These are phyloP conservation scores for Penicillium hesseltinei DNA, from an alignment of 2,329 filamentous ascomycete species.

Conservation along the genomic window DNA sequence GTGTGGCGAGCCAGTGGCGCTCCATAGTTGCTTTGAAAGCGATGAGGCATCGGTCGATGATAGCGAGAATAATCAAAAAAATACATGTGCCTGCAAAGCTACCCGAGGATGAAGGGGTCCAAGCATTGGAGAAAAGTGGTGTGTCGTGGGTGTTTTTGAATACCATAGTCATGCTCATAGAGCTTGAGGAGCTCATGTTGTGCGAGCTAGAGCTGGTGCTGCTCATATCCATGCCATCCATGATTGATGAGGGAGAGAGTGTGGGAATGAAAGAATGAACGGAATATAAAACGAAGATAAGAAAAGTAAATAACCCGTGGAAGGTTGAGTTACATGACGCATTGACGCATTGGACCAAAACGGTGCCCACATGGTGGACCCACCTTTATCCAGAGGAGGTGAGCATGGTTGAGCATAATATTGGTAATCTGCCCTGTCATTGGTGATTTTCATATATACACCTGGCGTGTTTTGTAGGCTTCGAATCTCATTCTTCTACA, in stretches of 20 bases:
- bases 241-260: neutral
- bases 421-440: slow-evolving; percentile 4
- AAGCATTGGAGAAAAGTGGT: slow-evolving; percentile 64
- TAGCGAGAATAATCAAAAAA: slow-evolving; percentile 76
- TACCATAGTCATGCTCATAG: slow-evolving; percentile 37
- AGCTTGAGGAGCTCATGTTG: neutral
- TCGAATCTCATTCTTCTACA: neutral
- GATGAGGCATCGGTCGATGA: slow-evolving; percentile 67
- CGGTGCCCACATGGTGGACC: neutral
- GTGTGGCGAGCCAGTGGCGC: slow-evolving; percentile 66
- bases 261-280: no score
- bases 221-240: slow-evolving; percentile 12
- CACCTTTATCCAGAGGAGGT: neutral
- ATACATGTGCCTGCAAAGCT: slow-evolving; percentile 87
- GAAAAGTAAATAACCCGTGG: neutral
- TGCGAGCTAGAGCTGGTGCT: slow-evolving; percentile 2
- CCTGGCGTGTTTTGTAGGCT: neutral
- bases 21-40: slow-evolving; percentile 64
- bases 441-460: neutral
- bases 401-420: slow-evolving; percentile 8
- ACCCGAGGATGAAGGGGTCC: slow-evolving; percentile 69
- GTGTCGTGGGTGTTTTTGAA: slow-evolving; percentile 60
- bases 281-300: neutral
- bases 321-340: neutral
- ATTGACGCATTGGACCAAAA: neutral